Percentiles rank a stretch among this genome's conserved stretches.
phyloP scores from a whole-genome alignment of 177 flowering plant genomes.

The Vitis hybrid region DNA sequence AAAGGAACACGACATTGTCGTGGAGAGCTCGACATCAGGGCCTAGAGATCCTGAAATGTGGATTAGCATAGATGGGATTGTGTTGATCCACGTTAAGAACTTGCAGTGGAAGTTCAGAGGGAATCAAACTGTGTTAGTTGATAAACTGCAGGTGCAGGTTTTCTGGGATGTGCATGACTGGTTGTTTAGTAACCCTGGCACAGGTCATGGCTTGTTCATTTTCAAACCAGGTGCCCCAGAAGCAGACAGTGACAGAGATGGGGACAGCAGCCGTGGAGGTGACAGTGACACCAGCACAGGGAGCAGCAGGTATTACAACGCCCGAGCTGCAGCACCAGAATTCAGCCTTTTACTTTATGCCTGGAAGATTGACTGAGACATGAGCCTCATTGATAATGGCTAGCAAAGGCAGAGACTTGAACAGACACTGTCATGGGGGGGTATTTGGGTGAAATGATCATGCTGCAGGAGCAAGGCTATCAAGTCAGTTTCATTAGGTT shows the following conservation, averaged over 20 bases:
- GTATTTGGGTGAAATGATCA: too few species aligned
- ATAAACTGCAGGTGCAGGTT: slow-evolving; percentile 43
- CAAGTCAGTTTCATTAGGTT: too few species aligned
- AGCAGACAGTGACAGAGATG: slow-evolving; percentile 28
- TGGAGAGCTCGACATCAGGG: slow-evolving; percentile 36
- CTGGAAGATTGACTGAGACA: slow-evolving; percentile 41
- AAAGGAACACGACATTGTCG: slow-evolving; percentile 44
- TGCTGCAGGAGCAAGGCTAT: too few species aligned
- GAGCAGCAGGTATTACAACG: slow-evolving; percentile 25
- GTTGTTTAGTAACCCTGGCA: slow-evolving; percentile 41
- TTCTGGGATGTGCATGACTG: slow-evolving; percentile 73
- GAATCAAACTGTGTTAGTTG: slow-evolving; percentile 46
- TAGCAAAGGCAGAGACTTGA: background rate
- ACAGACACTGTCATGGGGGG: background rate
- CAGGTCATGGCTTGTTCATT: slow-evolving; percentile 48
- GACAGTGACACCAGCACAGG: slow-evolving; percentile 25
- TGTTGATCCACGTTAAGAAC: slow-evolving; percentile 45
- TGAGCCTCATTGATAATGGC: background rate
- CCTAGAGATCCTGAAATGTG: slow-evolving; percentile 53
- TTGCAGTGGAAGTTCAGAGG: slow-evolving; percentile 77
- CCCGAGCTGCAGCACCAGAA: slow-evolving; percentile 16
- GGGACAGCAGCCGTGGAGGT: slow-evolving; percentile 13
- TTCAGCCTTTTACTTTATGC: slow-evolving; percentile 46
- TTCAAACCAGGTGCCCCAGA: slow-evolving; percentile 45
- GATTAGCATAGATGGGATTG: slow-evolving; percentile 56